Conservation (phyloP, 2,329 filamentous ascomycete genomes). For the Hyphodiscus sp. region DNA sequence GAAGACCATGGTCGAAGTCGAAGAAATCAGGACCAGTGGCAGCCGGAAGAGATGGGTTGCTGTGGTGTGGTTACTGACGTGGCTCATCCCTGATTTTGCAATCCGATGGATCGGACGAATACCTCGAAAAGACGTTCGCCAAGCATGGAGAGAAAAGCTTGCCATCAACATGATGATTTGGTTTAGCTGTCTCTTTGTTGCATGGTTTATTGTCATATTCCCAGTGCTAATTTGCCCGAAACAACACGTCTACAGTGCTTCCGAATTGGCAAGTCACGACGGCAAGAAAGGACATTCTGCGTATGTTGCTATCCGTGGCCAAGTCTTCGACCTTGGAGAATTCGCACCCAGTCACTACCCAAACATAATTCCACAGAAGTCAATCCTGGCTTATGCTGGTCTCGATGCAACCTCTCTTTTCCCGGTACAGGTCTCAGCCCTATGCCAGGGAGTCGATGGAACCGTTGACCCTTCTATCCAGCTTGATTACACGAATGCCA, state of each 20-base stretch:
- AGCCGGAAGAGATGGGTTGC: slow-evolving; percentile 89
- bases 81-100: slow-evolving; percentile 76
- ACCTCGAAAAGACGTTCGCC: slow-evolving; percentile 83
- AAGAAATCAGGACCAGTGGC: slow-evolving; percentile 69
- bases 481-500: slow-evolving; percentile 74
- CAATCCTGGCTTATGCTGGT: slow-evolving; percentile 75
- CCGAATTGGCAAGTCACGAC: slow-evolving; percentile 67
- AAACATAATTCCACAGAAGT: slow-evolving; percentile 46
- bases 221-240: slow-evolving; percentile 84
- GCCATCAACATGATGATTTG: slow-evolving; percentile 98
- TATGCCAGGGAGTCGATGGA: slow-evolving; percentile 74
- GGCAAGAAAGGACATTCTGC: slow-evolving; percentile 59
- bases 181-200: slow-evolving; percentile 68
- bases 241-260: slow-evolving; percentile 77
- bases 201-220: slow-evolving; percentile 88
- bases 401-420: slow-evolving; percentile 83
- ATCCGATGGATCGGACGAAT: slow-evolving; percentile 75
- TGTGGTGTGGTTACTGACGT: slow-evolving; percentile 77
- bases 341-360: slow-evolving; percentile 79
- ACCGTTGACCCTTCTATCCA: slow-evolving; percentile 63
- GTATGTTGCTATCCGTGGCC: slow-evolving; percentile 78
- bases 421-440: slow-evolving; percentile 86
- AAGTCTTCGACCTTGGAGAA: slow-evolving; percentile 74
- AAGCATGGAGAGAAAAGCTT: slow-evolving; percentile 94
- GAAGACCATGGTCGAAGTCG: slow-evolving; percentile 82